phyloP scores from a whole-genome alignment of 176 grass and related monocot genomes.

The Carex littledalei region DNA sequence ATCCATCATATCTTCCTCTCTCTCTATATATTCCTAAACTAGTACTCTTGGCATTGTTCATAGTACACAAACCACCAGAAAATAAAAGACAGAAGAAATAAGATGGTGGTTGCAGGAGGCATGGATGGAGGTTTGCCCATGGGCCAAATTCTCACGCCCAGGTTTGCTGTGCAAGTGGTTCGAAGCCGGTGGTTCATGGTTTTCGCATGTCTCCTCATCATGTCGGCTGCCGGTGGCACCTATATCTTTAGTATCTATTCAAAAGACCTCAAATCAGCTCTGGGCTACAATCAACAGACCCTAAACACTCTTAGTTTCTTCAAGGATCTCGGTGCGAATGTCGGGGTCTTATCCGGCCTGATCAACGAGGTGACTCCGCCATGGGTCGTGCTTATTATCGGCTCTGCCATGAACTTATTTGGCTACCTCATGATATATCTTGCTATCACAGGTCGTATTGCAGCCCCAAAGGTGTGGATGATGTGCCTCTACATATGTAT shows the following conservation, averaged over 20 bases:
- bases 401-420: constrained; percentile 58
- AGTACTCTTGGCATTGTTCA: background rate
- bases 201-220: constrained; percentile 72
- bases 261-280: constrained; percentile 39
- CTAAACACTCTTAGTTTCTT: constrained; percentile 83
- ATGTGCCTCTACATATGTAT: constrained; percentile 56
- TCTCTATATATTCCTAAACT: background rate
- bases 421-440: constrained; percentile 86
- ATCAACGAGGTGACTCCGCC: constrained; percentile 69
- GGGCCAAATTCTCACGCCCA: constrained; percentile 22
- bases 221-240: constrained; percentile 62
- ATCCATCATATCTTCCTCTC: background rate
- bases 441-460: constrained; percentile 33
- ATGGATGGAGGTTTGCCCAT: constrained; percentile 12
- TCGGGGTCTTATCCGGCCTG: constrained; percentile 60
- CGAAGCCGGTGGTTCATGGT: constrained; percentile 80
- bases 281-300: constrained; percentile 72
- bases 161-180: constrained; percentile 48
- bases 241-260: constrained; percentile 88
- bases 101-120: constrained; percentile 51
- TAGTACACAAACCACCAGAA: background rate
- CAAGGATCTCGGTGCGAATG: constrained; percentile 77
- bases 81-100: background rate
- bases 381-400: constrained; percentile 56
- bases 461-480: constrained; percentile 29